A percentile compares a stretch with the other conserved stretches of the same genome.
Conservation (phyloP, 1,284 basidiomycete genomes). For the Rhodotorula sp. region DNA sequence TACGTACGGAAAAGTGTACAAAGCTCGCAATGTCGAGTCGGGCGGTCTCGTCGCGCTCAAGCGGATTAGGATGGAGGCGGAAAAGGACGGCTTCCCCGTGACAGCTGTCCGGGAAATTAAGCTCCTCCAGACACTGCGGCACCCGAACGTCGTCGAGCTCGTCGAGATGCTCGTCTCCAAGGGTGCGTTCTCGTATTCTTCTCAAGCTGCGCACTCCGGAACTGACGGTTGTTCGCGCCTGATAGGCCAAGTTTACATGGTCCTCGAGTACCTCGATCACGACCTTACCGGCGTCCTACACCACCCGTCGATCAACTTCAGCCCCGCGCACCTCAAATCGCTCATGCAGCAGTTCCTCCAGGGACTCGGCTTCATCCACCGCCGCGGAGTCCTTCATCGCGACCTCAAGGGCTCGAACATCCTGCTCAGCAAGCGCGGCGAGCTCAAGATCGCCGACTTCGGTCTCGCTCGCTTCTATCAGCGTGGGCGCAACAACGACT, state of each 20-base stretch:
- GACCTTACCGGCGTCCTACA: constrained; percentile 93
- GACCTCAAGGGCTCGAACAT: constrained; percentile 99
- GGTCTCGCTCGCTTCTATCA: constrained; percentile 96
- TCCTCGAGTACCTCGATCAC: constrained; percentile 99
- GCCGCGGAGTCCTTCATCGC: constrained; percentile 91
- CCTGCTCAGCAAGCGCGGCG: constrained; percentile 85
- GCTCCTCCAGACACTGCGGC: constrained; percentile 83
- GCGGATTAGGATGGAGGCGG: constrained; percentile 95
- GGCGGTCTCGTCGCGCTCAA: constrained; percentile 85
- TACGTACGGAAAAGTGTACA: constrained; percentile 99
- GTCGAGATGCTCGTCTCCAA: constrained; percentile 99
- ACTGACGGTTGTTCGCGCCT: constrained; percentile 3
- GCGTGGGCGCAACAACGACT: constrained; percentile 83
- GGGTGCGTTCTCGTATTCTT: constrained; percentile 57
- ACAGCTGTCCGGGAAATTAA: constrained; percentile 99
- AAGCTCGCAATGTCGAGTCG: constrained; percentile 78
- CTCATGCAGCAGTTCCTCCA: constrained; percentile 90
- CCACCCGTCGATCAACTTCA: constrained; percentile 79
- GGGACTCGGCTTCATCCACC: constrained; percentile 90
- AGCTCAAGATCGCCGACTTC: constrained; percentile 95
- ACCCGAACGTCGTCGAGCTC: constrained; percentile 83
- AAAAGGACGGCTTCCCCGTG: constrained; percentile 96
- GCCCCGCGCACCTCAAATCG: constrained; percentile 86
- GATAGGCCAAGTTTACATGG: constrained; percentile 93
- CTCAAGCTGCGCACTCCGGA: neutral